Conservation (phyloP, 495 filamentous ascomycete species). For the Neurospora terricola region DNA sequence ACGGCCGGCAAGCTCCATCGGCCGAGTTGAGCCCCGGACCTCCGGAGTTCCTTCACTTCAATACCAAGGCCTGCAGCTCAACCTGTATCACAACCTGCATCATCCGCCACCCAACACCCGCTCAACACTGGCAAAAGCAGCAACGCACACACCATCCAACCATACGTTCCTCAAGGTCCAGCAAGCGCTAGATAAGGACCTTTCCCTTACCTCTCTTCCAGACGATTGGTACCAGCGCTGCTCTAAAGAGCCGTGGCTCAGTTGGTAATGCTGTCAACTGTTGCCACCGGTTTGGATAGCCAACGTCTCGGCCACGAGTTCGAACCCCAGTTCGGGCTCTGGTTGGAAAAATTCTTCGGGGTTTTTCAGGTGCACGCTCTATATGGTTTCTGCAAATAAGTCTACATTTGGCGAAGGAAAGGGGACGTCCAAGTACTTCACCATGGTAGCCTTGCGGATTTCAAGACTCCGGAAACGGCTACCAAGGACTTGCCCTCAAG, state of each 20-base stretch:
- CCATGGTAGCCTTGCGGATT: background rate
- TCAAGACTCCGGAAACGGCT: background rate
- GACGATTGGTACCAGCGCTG: background rate
- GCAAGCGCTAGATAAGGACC: background rate
- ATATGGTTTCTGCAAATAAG: background rate
- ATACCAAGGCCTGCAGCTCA: background rate
- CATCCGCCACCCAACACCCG: background rate
- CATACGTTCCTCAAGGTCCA: background rate
- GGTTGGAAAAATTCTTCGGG: background rate
- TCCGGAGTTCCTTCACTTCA: background rate
- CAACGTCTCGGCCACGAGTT: background rate
- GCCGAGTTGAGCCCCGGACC: background rate
- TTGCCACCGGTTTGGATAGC: background rate
- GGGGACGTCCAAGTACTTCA: background rate
- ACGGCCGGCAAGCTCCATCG: background rate
- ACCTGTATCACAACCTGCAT: background rate
- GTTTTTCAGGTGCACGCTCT: background rate
- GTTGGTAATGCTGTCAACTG: background rate
- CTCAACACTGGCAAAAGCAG: background rate
- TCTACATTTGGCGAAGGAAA: background rate
- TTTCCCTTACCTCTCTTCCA: background rate
- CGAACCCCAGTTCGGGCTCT: background rate
- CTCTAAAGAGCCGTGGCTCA: background rate
- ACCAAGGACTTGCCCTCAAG: background rate
- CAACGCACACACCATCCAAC: background rate